phyloP scores from a whole-genome alignment of 805 yeast species.

The Isabelozyma pseudorhagii region DNA sequence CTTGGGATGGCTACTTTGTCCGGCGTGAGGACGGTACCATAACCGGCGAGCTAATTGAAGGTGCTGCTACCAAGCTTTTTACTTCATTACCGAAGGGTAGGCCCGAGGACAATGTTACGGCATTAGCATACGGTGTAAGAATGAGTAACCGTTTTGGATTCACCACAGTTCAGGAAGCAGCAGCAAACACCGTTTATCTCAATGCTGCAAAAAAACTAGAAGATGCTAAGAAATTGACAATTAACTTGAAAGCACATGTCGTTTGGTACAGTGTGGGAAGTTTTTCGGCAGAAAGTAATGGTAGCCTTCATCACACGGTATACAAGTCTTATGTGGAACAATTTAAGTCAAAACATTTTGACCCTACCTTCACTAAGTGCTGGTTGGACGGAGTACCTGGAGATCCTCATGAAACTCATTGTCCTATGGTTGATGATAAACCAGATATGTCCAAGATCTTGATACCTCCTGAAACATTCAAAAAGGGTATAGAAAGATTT shows the following conservation, averaged over 20 bases:
- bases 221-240: slow-evolving; percentile 12
- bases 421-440: slow-evolving; percentile 15
- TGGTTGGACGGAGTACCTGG: slow-evolving; percentile 25
- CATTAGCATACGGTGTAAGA: slow-evolving; percentile 18
- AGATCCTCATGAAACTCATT: slow-evolving; percentile 18
- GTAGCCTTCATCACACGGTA: slow-evolving; percentile 16
- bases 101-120: slow-evolving; percentile 14
- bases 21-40: slow-evolving; percentile 21
- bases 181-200: slow-evolving; percentile 18
- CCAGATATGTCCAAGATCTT: slow-evolving; percentile 12
- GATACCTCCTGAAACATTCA: slow-evolving; percentile 21
- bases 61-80: slow-evolving; percentile 19
- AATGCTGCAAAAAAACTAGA: slow-evolving; percentile 19
- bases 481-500: slow-evolving; percentile 15
- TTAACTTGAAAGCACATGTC: slow-evolving; percentile 20
- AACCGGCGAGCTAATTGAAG: slow-evolving; percentile 22
- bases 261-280: slow-evolving; percentile 21
- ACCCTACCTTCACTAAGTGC: slow-evolving; percentile 18
- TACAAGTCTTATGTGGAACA: slow-evolving; percentile 10
- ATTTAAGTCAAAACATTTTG: slow-evolving; percentile 19
- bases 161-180: slow-evolving; percentile 21
- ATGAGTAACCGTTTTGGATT: slow-evolving; percentile 21
- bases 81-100: slow-evolving; percentile 15
- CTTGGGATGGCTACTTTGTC: slow-evolving; percentile 21
- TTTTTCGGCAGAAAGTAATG: slow-evolving; percentile 17